Evolutionary conservation across 2,329 filamentous ascomycete genomes (phyloP).

Genomic region (Raffaelea arxii): DNA sequence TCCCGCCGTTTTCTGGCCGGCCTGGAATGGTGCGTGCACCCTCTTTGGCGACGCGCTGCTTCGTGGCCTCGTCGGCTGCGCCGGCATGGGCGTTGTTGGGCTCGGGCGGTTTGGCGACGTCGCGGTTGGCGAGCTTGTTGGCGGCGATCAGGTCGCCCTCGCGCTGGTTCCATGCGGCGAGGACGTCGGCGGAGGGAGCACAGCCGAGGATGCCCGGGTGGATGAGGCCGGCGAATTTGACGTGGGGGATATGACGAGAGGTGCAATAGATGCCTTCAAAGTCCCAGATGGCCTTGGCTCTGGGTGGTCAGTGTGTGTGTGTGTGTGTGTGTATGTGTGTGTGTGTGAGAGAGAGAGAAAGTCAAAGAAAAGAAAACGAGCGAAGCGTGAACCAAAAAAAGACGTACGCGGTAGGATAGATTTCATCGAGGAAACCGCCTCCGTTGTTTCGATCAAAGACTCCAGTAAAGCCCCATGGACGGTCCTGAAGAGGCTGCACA

Average conservation of each 20-base stretch:
- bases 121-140: constrained; percentile 49
- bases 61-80: constrained; percentile 44
- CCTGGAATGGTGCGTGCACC: constrained; percentile 81
- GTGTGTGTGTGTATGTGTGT: too few species aligned
- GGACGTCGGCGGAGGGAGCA: constrained; percentile 68
- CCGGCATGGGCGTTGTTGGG: constrained; percentile 66
- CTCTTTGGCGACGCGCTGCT: constrained; percentile 60
- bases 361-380: not conserved
- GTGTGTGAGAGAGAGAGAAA: not conserved
- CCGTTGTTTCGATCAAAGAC: constrained; percentile 74
- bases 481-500: constrained; percentile 76
- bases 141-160: constrained; percentile 71
- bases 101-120: constrained; percentile 70
- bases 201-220: constrained; percentile 89
- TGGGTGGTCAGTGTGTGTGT: too few species aligned
- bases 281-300: constrained; percentile 49
- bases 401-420: constrained; percentile 69
- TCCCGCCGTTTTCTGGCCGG: constrained; percentile 78
- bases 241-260: constrained; percentile 76
- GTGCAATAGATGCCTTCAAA: constrained; percentile 59
- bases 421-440: constrained; percentile 79
- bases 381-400: not conserved
- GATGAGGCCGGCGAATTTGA: constrained; percentile 81
- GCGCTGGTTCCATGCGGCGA: constrained; percentile 74
- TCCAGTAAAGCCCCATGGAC: constrained; percentile 85